Conservation (phyloP, 768 basidiomycete genomes). For the Boletus reticuloceps region DNA sequence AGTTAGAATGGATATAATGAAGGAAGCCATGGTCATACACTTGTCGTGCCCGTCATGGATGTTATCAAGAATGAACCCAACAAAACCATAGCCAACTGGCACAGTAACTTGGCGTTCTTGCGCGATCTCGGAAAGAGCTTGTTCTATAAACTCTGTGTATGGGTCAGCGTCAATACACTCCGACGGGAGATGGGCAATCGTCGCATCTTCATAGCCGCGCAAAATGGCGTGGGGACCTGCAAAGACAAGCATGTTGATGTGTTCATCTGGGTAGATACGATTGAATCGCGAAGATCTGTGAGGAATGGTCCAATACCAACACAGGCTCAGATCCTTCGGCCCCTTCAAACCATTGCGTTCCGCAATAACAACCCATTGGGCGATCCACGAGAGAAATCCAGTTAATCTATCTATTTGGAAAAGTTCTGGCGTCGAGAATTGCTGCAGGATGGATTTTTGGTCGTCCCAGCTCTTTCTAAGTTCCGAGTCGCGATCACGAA, state of each 20-base stretch:
- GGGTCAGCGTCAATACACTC: background rate
- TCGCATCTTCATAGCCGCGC: slow-evolving; percentile 4
- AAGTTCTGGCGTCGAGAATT: slow-evolving; percentile 4
- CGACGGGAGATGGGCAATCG: background rate
- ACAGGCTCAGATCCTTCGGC: background rate
- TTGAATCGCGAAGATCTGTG: background rate
- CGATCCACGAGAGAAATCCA: background rate
- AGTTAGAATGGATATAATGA: background rate
- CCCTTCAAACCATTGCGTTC: background rate
- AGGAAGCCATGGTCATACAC: background rate
- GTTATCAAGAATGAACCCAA: slow-evolving; percentile 3
- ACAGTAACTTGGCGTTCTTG: background rate
- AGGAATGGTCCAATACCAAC: background rate
- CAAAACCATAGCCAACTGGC: background rate
- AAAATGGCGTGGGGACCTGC: slow-evolving; percentile 8
- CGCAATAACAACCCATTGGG: background rate
- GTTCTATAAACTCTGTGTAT: background rate
- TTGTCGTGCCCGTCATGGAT: background rate
- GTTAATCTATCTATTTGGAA: background rate
- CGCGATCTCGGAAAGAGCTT: background rate
- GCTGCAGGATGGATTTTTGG: background rate
- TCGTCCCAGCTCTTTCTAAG: background rate
- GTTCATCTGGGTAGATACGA: background rate
- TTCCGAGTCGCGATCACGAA: background rate
- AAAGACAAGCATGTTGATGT: background rate